Percentiles rank a stretch among this genome's conserved stretches.
phyloP scores from a whole-genome alignment of 2,329 filamentous ascomycete species.

The Aotearoamyces nothofagi region DNA sequence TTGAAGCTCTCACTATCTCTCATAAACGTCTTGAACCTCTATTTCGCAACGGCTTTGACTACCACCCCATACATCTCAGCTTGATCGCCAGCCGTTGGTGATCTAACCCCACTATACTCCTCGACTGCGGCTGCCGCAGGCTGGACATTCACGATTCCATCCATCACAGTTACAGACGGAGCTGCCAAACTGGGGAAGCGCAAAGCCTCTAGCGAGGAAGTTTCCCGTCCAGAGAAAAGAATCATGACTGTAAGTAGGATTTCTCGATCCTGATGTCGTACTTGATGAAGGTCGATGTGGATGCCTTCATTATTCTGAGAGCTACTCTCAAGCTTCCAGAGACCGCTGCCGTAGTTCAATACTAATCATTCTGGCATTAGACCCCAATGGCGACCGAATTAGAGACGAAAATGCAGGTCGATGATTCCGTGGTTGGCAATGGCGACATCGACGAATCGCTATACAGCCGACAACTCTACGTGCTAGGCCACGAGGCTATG shows the following conservation, averaged over 20 bases:
- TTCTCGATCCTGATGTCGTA: background rate
- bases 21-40: too few relatives aligned
- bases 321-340: background rate
- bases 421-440: conserved; percentile 38
- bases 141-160: conserved; percentile 17
- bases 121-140: too few relatives aligned
- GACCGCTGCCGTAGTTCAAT: too few relatives aligned
- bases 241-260: conserved; percentile 41
- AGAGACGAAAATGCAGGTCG: conserved; percentile 50
- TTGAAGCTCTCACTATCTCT: too few relatives aligned
- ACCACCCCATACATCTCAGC: too few relatives aligned
- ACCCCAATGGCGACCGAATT: conserved; percentile 38
- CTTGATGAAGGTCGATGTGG: background rate
- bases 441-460: conserved; percentile 54
- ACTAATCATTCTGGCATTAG: conserved; percentile 11
- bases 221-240: conserved; percentile 39
- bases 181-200: conserved; percentile 48
- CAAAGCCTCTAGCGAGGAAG: conserved; percentile 47
- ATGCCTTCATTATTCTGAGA: background rate
- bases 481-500: conserved; percentile 71
- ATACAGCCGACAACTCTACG: conserved; percentile 61
- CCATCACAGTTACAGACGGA: too few relatives aligned
- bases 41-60: too few relatives aligned
- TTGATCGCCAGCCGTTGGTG: too few relatives aligned
- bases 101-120: too few relatives aligned